Conservation (phyloP, 2,329 filamentous ascomycete genomes). For the Neoarthrinium moseri region DNA sequence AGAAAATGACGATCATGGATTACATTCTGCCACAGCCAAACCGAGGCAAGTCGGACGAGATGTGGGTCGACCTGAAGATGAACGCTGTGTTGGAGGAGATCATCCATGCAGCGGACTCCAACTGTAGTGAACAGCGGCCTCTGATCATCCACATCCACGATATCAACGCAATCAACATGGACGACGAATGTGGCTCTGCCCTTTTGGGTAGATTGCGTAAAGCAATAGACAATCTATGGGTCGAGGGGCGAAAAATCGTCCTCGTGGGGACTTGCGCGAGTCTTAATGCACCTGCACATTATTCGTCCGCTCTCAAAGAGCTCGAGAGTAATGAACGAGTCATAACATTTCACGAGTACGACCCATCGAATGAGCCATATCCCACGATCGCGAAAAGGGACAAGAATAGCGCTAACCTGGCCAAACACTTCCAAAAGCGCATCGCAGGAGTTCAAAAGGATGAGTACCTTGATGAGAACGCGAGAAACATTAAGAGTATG, state of each 20-base stretch:
- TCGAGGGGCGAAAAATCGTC: constrained; percentile 68
- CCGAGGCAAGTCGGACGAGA: constrained; percentile 37
- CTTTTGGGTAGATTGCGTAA: constrained; percentile 70
- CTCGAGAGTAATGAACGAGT: constrained; percentile 36
- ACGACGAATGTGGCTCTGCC: constrained; percentile 60
- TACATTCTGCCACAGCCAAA: constrained; percentile 43
- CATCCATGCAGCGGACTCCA: constrained; percentile 44
- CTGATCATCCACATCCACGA: constrained; percentile 80
- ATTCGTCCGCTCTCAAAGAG: constrained; percentile 36
- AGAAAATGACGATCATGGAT: constrained; percentile 35
- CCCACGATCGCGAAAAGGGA: too few species aligned
- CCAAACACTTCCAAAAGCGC: too few species aligned
- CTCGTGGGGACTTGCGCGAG: constrained; percentile 76
- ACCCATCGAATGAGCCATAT: too few species aligned
- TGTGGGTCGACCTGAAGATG: constrained; percentile 63
- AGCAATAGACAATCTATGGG: constrained; percentile 70
- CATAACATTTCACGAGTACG: constrained; percentile 19
- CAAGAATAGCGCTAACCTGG: too few species aligned
- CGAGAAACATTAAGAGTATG: constrained; percentile 24
- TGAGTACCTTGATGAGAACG: constrained; percentile 25
- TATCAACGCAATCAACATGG: constrained; percentile 72
- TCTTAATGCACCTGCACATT: constrained; percentile 45
- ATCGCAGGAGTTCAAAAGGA: too few species aligned
- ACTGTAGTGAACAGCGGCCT: constrained; percentile 34
- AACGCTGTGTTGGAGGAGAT: constrained; percentile 56